Conservation (phyloP, 208 protist genomes). For the Leishmania tarentolae region DNA sequence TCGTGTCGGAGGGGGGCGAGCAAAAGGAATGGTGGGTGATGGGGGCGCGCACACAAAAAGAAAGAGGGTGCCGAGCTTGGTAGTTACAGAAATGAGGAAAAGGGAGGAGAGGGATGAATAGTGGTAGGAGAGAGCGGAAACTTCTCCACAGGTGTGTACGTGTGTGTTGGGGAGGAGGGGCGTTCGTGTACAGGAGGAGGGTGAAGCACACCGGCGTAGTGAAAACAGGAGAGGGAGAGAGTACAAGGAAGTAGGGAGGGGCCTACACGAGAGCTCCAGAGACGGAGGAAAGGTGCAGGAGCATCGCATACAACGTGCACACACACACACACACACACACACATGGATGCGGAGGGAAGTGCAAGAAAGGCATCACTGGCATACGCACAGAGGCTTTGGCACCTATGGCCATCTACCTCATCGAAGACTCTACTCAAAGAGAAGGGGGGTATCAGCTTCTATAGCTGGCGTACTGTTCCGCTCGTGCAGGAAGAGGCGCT, state of each 20-base stretch:
- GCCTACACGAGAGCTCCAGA: neutral
- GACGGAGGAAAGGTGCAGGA: neutral
- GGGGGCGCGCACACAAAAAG: neutral
- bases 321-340: slow-evolving; percentile 3
- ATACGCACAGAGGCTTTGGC: neutral
- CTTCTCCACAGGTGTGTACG: neutral
- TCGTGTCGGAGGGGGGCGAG: neutral
- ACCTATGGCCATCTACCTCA: no score
- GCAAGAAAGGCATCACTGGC: neutral
- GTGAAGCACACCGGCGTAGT: neutral
- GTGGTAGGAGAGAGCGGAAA: neutral
- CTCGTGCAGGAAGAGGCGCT: neutral
- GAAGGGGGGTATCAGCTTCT: neutral
- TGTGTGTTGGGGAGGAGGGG: neutral
- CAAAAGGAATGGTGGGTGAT: neutral
- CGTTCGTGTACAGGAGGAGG: neutral
- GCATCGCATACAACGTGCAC: neutral
- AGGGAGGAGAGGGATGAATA: neutral
- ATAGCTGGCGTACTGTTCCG: neutral
- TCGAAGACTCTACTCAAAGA: neutral
- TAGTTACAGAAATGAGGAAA: neutral
- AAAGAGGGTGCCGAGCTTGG: slow-evolving; percentile 5
- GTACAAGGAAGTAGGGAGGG: neutral
- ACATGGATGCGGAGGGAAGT: neutral
- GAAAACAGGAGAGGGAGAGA: neutral